Evolutionary conservation across 2,329 filamentous ascomycete species (phyloP).

Genomic region (Exophiala sp.): DNA sequence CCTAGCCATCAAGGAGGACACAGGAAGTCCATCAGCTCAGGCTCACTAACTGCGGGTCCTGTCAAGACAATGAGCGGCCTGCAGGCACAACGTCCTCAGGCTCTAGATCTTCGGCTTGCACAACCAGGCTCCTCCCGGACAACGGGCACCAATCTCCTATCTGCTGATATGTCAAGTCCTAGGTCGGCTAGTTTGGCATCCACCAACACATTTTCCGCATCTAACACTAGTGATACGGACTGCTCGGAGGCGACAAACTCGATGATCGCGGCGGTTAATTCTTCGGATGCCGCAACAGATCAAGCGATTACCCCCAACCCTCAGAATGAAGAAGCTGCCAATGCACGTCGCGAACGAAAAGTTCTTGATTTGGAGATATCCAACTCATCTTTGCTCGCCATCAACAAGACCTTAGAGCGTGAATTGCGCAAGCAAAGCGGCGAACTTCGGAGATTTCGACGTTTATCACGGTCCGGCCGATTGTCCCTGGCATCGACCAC

Average conservation of each 20-base stretch:
- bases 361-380: constrained; percentile 95
- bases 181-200: constrained; percentile 26
- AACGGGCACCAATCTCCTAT: constrained; percentile 9
- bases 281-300: constrained; percentile 29
- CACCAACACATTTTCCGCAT: constrained; percentile 22
- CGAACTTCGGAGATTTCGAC: constrained; percentile 76
- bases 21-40: constrained; percentile 25
- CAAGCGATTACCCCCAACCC: constrained; percentile 32
- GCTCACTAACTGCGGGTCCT: constrained; percentile 12
- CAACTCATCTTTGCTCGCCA: constrained; percentile 88
- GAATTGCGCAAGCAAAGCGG: constrained; percentile 86
- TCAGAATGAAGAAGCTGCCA: constrained; percentile 66
- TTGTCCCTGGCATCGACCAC: constrained; percentile 51
- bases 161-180: constrained; percentile 22
- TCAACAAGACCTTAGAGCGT: constrained; percentile 86
- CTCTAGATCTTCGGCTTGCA: constrained; percentile 10
- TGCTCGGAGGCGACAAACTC: constrained; percentile 13
- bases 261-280: not conserved
- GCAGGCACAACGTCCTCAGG: constrained; percentile 9
- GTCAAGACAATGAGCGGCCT: constrained; percentile 5
- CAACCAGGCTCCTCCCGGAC: constrained; percentile 9
- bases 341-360: constrained; percentile 85
- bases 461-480: constrained; percentile 75
- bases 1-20: constrained; percentile 5
- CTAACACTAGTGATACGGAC: constrained; percentile 20